These are phyloP conservation scores for Rutstroemia sp. DNA, from an alignment of 2,329 filamentous ascomycete genomes.

Conservation along the genomic window DNA sequence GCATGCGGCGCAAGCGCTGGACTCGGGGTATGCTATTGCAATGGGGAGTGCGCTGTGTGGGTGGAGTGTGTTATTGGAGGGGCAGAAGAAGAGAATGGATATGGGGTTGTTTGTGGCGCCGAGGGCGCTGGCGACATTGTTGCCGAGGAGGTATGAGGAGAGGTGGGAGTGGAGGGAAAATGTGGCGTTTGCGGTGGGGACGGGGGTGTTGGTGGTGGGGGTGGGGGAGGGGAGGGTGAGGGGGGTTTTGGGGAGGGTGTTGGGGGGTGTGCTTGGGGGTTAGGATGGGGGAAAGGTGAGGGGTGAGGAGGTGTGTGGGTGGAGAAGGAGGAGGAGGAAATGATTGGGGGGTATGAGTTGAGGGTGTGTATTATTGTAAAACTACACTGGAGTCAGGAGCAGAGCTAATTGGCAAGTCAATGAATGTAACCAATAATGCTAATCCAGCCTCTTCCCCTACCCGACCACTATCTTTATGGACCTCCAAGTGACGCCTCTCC, in stretches of 20 bases:
- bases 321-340: too few species aligned
- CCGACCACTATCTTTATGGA: too few species aligned
- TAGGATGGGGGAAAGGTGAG: background rate
- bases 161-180: constrained; percentile 62
- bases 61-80: constrained; percentile 74
- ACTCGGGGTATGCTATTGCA: constrained; percentile 60
- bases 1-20: constrained; percentile 42
- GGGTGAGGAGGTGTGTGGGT: background rate
- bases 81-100: constrained; percentile 57
- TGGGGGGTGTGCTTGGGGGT: constrained; percentile 29
- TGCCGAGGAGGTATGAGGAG: constrained; percentile 60
- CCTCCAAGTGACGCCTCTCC: too few species aligned
- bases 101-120: constrained; percentile 76
- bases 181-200: constrained; percentile 57
- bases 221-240: constrained; percentile 53
- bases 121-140: constrained; percentile 63
- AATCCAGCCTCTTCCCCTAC: too few species aligned
- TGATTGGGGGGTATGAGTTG: too few species aligned
- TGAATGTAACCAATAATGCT: too few species aligned
- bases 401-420: too few species aligned
- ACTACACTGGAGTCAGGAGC: too few species aligned
- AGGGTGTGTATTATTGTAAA: too few species aligned
- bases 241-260: constrained; percentile 58
- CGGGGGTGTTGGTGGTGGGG: constrained; percentile 56
- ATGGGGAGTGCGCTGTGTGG: constrained; percentile 70